Evolutionary conservation across 23 red algal species (phyloP), one percentile per base, ranked within the genome.

Genomic region (Gracilaria domingensis): DNA sequence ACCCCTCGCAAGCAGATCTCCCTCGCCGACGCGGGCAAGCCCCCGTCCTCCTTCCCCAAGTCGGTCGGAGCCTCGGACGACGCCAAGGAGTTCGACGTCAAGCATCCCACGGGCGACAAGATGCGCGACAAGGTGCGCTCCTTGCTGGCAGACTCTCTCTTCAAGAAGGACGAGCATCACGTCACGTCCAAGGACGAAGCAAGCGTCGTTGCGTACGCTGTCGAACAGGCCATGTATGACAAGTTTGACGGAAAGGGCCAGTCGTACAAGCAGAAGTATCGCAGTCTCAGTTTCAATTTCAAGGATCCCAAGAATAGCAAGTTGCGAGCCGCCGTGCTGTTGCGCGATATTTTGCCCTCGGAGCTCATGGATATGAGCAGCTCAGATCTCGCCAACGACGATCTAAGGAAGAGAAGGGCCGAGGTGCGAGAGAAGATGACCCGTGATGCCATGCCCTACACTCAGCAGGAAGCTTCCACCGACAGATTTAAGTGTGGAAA

Each of bases 401-500:
- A 99, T 45, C 64, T 81, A 12, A 90, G 85, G 44, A 81, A 96
- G 88, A 74, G 50, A 34, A 33, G 91, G n/a, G 74, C 73, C 65
- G 58, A 95, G 58, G 85, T 95, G 12, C 82, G 72, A 29, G 79
- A 94, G 84, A 85, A 87, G 39, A 96, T 89, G 79, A 88, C 95
- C 36, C 79, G 89, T 36, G 93, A 99, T 54, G 92, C 94, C 39
- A 86, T 93, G 79, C 86, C 89, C 18, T 85, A 80, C 62, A 91
- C 79, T 14, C 82, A 84, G 24, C 86, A 81, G 34, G 79, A 76
- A 23, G 95, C 97, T 26, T 91, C 77, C 14, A 96, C 97, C 29
- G 94, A 96, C 67, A 81, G 83, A 90, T 99, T 99, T 69, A 88
- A 93, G 59, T 99, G 97, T 79, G 92, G 97, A 75, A 99, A 99